Conservation (phyloP, 192 early-diverging fungal genomes). For the Gryganskiella cystojenkinii region DNA sequence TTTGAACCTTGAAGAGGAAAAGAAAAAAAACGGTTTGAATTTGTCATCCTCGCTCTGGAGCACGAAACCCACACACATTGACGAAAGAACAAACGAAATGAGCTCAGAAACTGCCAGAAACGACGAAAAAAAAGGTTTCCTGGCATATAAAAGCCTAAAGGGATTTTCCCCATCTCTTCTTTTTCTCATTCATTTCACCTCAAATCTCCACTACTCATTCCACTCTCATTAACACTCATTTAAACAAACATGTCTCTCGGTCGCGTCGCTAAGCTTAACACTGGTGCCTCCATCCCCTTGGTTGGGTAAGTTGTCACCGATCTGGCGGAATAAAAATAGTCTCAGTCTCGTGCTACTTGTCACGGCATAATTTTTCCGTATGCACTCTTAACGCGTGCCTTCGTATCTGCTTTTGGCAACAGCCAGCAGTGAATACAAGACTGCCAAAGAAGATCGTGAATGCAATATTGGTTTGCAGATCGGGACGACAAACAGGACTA, state of each 20-base stretch:
- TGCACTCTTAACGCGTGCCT: background rate
- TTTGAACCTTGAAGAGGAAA: no score
- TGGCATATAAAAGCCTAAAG: background rate
- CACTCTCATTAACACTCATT: background rate
- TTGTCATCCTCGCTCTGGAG: no score
- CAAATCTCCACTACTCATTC: background rate
- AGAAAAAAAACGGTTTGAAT: no score
- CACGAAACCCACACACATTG: no score
- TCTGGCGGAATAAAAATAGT: no score
- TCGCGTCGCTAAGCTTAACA: slow-evolving; percentile 66
- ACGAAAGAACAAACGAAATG: slow-evolving; percentile 1
- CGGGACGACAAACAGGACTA: no score
- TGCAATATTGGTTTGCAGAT: no score
- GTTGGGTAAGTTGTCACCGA: slow-evolving; percentile 54
- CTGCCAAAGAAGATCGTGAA: no score
- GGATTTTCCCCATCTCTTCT: background rate
- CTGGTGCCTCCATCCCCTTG: slow-evolving; percentile 70
- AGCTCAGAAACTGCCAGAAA: background rate
- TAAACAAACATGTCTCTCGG: slow-evolving; percentile 35
- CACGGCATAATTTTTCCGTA: background rate
- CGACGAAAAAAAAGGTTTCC: no score
- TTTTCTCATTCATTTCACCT: background rate
- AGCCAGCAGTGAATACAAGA: no score
- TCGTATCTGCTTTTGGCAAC: background rate
- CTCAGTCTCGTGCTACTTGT: no score